phyloP scores from a whole-genome alignment of 1,284 basidiomycete genomes.

The Laetiporus sulphureus region DNA sequence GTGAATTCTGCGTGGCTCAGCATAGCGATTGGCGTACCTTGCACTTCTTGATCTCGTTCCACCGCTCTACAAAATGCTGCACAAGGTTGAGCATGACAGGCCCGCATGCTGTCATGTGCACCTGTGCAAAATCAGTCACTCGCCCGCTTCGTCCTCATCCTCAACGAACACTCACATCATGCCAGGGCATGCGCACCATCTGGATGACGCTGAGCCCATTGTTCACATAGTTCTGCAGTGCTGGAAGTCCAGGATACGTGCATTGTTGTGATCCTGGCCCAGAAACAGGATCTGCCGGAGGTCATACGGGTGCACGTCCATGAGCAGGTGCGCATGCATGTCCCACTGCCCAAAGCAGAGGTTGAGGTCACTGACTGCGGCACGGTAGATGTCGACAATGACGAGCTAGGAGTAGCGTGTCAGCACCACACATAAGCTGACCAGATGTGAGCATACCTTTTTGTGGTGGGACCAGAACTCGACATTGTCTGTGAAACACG shows the following conservation, averaged over 20 bases:
- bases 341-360: slow-evolving; percentile 96
- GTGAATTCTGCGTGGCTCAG: too few species aligned
- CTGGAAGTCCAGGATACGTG: slow-evolving; percentile 75
- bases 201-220: slow-evolving; percentile 71
- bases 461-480: slow-evolving; percentile 86
- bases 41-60: slow-evolving; percentile 80
- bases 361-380: slow-evolving; percentile 82
- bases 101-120: slow-evolving; percentile 86
- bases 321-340: slow-evolving; percentile 77
- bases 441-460: slow-evolving; percentile 36
- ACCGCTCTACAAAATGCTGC: slow-evolving; percentile 87
- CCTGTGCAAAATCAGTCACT: too few species aligned
- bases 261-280: slow-evolving; percentile 92
- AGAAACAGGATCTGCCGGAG: slow-evolving; percentile 82
- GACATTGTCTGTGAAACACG: slow-evolving; percentile 53
- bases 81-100: slow-evolving; percentile 83
- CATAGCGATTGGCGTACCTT: slow-evolving; percentile 43
- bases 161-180: slow-evolving; percentile 71
- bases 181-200: slow-evolving; percentile 82
- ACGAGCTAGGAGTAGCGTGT: slow-evolving; percentile 39
- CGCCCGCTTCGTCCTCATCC: too few species aligned
- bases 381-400: slow-evolving; percentile 80
- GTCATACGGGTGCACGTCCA: slow-evolving; percentile 85
- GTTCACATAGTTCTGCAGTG: slow-evolving; percentile 71
- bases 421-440: too few species aligned